A percentile compares a stretch with the other conserved stretches of the same genome.
phyloP scores from a whole-genome alignment of 352 stramenopile species.

The Globisporangium cystogenes region DNA sequence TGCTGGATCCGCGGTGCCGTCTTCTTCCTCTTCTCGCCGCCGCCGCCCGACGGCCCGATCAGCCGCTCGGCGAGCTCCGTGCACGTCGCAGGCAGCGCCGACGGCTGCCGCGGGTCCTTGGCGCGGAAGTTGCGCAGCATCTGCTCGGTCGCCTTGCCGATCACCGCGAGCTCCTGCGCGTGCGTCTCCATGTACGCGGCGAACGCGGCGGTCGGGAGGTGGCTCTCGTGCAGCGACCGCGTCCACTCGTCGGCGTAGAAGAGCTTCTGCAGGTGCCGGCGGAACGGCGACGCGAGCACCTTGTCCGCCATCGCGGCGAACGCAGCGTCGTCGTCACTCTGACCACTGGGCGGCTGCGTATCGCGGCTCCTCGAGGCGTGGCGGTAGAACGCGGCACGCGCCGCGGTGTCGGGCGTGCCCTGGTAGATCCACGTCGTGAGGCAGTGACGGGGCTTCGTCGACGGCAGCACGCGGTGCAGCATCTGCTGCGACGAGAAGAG shows the following conservation, averaged over 20 bases:
- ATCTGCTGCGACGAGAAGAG: slow-evolving; percentile 79
- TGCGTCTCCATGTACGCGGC: slow-evolving; percentile 57
- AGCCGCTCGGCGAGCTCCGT: slow-evolving; percentile 24
- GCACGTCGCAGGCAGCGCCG: slow-evolving; percentile 22
- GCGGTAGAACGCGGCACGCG: slow-evolving; percentile 24
- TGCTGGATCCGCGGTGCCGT: slow-evolving; percentile 17
- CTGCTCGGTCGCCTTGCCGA: slow-evolving; percentile 34
- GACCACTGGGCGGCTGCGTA: too few relatives aligned
- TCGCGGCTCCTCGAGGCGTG: too few relatives aligned
- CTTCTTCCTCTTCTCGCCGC: slow-evolving; percentile 13
- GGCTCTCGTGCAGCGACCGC: slow-evolving; percentile 50
- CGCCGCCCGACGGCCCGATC: background rate
- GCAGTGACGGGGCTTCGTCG: slow-evolving; percentile 37
- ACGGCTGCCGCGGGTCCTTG: slow-evolving; percentile 24
- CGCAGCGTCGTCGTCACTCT: background rate
- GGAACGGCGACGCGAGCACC: slow-evolving; percentile 51
- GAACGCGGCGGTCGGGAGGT: slow-evolving; percentile 47
- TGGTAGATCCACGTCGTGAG: slow-evolving; percentile 76
- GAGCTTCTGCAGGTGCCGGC: slow-evolving; percentile 57
- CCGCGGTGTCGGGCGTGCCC: slow-evolving; percentile 13
- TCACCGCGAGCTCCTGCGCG: slow-evolving; percentile 40
- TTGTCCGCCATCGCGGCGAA: slow-evolving; percentile 39
- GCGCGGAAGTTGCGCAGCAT: slow-evolving; percentile 63
- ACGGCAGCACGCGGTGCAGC: slow-evolving; percentile 67
- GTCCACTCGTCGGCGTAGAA: slow-evolving; percentile 48